Percentiles rank a stretch among this genome's conserved stretches.
Conservation (phyloP, 768 basidiomycete species). For the Suillus americanus region DNA sequence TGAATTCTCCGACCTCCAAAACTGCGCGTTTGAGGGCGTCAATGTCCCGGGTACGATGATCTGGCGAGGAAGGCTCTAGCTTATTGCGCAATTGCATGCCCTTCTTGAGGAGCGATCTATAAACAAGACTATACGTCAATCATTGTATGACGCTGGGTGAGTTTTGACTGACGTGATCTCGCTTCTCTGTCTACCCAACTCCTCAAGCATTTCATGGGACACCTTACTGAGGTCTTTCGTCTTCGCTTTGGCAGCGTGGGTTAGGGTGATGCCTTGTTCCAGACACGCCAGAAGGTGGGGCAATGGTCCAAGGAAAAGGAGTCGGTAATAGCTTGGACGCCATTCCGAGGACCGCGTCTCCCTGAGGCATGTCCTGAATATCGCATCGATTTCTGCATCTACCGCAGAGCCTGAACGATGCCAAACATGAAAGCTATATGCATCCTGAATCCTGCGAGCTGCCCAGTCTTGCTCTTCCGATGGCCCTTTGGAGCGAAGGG, state of each 20-base stretch:
- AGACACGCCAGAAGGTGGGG: slow-evolving; percentile 43
- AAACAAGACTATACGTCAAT: neutral
- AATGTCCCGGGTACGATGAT: slow-evolving; percentile 28
- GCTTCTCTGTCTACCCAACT: slow-evolving; percentile 26
- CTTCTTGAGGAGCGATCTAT: slow-evolving; percentile 30
- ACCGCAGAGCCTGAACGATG: neutral
- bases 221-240: slow-evolving; percentile 28
- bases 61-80: slow-evolving; percentile 30
- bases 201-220: slow-evolving; percentile 36
- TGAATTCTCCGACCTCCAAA: slow-evolving; percentile 26
- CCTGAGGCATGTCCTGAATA: slow-evolving; percentile 30
- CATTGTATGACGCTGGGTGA: neutral
- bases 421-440: slow-evolving; percentile 11
- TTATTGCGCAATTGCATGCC: slow-evolving; percentile 26
- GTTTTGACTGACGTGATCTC: slow-evolving; percentile 33
- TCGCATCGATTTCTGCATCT: slow-evolving; percentile 17
- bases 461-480: slow-evolving; percentile 26
- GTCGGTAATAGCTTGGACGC: slow-evolving; percentile 32
- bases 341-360: slow-evolving; percentile 28
- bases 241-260: slow-evolving; percentile 29
- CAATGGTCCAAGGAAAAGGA: slow-evolving; percentile 36
- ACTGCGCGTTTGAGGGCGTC: slow-evolving; percentile 27
- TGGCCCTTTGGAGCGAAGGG: slow-evolving; percentile 15
- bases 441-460: slow-evolving; percentile 24
- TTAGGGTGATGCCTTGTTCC: slow-evolving; percentile 28